Evolutionary conservation across 768 basidiomycete species (phyloP), one percentile per base, ranked within the genome.

Genomic region (Boletales sp.): DNA sequence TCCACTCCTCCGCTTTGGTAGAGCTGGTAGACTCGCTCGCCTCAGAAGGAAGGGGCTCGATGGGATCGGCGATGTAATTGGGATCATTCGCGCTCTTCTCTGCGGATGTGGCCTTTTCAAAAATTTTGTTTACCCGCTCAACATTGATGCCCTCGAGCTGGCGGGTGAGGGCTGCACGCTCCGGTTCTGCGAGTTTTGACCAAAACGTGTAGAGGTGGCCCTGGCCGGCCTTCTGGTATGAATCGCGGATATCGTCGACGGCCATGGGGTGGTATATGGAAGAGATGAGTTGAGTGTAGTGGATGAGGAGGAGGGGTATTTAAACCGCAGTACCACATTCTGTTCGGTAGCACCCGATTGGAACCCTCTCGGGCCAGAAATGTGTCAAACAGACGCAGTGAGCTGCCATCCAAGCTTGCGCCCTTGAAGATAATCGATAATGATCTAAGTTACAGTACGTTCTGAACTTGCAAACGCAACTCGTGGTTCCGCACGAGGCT

Each of bases 191-290:
- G 51, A 98, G 84, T 34, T 75, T 73, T 49, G 83, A 74, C 85
- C 85, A 96, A 75, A 95, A 96, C 32, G 83, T 76, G 70, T 97
- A 80, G 63, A 98, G 81, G 66, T 98, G 96, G 54, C 70, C 84
- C 74, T 99, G 96, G 50, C 82, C 84, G 42, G 93, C 92, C 42
- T 80, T 74, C 55, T 85, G 74, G 72, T 90, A 97, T 56, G 78
- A 81, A 50, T 77, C 59, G 56, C 74, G 80, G 61, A 82, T 77
- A 52, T 71, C 60, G 64, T 83, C 79, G 68, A 74, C 70, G 55
- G 82, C 69, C 82, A 87, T 84, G 4, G 25, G 44, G 13, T 34
- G 44, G 18, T 48, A 41, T 41, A 43, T 12, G 45, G 14, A 8
- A 37, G 30, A 38, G 35, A 34, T 18, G 40, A 33, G 34, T 8